Percentiles rank a stretch among this genome's conserved stretches.
Conservation (phyloP, 1,139 yeast species). For the Wickerhamomyces sp. region DNA sequence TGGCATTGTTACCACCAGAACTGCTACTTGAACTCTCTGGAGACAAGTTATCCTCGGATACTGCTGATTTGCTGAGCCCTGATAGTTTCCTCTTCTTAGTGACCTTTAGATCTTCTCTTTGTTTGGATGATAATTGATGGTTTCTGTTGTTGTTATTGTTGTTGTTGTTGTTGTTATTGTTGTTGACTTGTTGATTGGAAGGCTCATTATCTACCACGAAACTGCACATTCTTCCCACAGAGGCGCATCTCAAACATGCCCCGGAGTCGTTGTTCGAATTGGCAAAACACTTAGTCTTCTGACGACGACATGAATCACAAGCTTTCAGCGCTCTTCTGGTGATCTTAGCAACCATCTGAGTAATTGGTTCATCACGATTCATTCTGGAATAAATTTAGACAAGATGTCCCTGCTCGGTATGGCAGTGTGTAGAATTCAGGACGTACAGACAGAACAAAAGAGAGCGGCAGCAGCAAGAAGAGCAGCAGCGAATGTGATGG, state of each 20-base stretch:
- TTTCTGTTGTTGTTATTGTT: neutral
- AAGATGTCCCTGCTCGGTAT: too few species aligned
- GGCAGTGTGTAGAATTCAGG: too few species aligned
- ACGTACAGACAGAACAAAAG: too few species aligned
- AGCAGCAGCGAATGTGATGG: too few species aligned
- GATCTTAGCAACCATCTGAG: constrained; percentile 1
- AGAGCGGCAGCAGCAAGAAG: too few species aligned
- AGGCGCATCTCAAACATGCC: constrained; percentile 26
- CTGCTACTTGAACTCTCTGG: too few species aligned
- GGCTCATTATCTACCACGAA: constrained; percentile 21
- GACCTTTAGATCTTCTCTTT: neutral
- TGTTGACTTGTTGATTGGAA: constrained; percentile 2
- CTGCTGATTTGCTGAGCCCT: too few species aligned
- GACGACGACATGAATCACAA: constrained; percentile 26
- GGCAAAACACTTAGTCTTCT: constrained; percentile 27
- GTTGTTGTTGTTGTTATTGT: neutral
- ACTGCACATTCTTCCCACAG: constrained; percentile 26
- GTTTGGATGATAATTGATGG: neutral
- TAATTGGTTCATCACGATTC: neutral
- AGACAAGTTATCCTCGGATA: too few species aligned
- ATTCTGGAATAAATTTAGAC: too few species aligned
- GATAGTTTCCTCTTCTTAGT: constrained; percentile 7
- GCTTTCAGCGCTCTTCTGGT: constrained; percentile 24
- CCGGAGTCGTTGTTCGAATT: constrained; percentile 19
- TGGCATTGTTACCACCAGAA: neutral